A percentile compares a stretch with the other conserved stretches of the same genome.
These are phyloP conservation scores for Periconia macrospinosa DNA, from an alignment of 2,329 filamentous ascomycete genomes.

Conservation along the genomic window DNA sequence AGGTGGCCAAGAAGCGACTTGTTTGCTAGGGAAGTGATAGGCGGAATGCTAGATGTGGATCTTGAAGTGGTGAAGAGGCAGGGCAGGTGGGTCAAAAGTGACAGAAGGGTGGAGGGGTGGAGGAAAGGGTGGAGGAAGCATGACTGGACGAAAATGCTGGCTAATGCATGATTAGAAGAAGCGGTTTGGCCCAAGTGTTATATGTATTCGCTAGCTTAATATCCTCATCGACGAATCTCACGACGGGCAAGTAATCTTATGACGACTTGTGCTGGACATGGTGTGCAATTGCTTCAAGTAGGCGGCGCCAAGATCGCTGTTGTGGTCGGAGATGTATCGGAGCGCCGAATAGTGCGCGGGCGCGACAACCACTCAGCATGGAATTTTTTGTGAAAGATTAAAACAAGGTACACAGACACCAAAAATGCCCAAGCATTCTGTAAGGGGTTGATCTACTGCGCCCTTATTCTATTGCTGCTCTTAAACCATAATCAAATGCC, in stretches of 20 bases:
- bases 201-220: too few species aligned
- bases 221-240: too few species aligned
- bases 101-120: conserved; percentile 72
- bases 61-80: conserved; percentile 86
- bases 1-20: conserved; percentile 89
- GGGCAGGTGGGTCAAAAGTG: conserved; percentile 76
- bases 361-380: too few species aligned
- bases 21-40: conserved; percentile 89
- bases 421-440: too few species aligned
- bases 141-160: conserved; percentile 76
- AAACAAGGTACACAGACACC: too few species aligned
- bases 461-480: too few species aligned
- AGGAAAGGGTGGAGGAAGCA: conserved; percentile 87
- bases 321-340: background rate
- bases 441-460: too few species aligned
- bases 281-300: background rate
- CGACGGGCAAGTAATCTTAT: too few species aligned
- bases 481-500: too few species aligned
- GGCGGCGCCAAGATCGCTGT: background rate
- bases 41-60: conserved; percentile 85
- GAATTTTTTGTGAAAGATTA: too few species aligned
- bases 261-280: too few species aligned
- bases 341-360: background rate
- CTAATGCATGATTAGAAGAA: conserved; percentile 44
- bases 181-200: background rate